Evolutionary conservation across 352 stramenopile genomes (phyloP).

Genomic region (Globisporangium splendens): DNA sequence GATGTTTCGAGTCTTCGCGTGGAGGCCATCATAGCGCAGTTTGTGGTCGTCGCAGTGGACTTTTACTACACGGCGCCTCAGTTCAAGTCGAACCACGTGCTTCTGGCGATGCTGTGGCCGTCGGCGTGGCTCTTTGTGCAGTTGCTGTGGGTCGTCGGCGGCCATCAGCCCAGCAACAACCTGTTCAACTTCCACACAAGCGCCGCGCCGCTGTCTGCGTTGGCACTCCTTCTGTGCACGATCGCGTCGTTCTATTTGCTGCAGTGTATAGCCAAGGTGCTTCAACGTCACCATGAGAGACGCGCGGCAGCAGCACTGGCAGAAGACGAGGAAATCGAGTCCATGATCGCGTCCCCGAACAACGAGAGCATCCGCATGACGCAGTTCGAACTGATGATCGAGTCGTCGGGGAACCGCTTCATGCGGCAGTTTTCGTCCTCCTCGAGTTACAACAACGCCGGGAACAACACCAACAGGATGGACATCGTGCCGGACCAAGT

Average conservation of each 20-base stretch:
- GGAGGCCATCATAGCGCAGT: slow-evolving; percentile 35
- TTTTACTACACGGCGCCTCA: slow-evolving; percentile 61
- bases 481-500: slow-evolving; percentile 17
- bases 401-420: slow-evolving; percentile 20
- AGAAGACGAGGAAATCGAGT: slow-evolving; percentile 20
- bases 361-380: slow-evolving; percentile 23
- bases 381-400: slow-evolving; percentile 47
- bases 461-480: slow-evolving; percentile 11
- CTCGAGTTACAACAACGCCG: slow-evolving; percentile 8
- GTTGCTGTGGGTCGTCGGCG: slow-evolving; percentile 48
- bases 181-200: slow-evolving; percentile 57
- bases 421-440: slow-evolving; percentile 17
- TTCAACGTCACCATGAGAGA: slow-evolving; percentile 34
- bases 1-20: slow-evolving; percentile 25
- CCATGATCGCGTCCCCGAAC: slow-evolving; percentile 23
- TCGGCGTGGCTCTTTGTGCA: slow-evolving; percentile 52
- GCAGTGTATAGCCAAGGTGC: slow-evolving; percentile 25
- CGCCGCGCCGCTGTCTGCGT: slow-evolving; percentile 28
- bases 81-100: slow-evolving; percentile 61
- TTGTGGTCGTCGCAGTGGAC: slow-evolving; percentile 42
- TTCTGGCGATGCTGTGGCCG: slow-evolving; percentile 54
- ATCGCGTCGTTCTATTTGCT: slow-evolving; percentile 40
- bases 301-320: slow-evolving; percentile 9
- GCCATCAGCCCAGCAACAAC: slow-evolving; percentile 52
- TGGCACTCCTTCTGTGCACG: slow-evolving; percentile 34